phyloP scores from a whole-genome alignment of 148 eudicot species.

The Silene uniflora region DNA sequence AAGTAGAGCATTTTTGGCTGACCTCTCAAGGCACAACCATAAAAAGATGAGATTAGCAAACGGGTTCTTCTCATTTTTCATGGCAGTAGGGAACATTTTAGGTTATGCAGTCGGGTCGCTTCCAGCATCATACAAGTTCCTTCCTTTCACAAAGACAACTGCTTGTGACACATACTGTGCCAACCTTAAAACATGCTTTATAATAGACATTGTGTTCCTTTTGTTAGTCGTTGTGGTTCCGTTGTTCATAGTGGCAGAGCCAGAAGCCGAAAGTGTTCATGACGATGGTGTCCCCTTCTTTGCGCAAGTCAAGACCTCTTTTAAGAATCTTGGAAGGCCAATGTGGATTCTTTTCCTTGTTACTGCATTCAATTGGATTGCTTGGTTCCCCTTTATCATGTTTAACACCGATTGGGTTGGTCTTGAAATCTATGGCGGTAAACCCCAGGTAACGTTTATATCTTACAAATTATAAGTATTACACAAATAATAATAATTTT shows the following conservation, averaged over 20 bases:
- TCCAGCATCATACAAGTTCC: conserved; percentile 33
- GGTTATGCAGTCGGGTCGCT: conserved; percentile 83
- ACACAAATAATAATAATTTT: too few species aligned
- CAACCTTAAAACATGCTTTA: conserved; percentile 71
- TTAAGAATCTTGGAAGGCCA: conserved; percentile 42
- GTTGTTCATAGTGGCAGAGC: conserved; percentile 36
- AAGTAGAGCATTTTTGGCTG: conserved; percentile 76
- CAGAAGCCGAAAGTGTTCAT: neutral
- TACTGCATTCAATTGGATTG: conserved; percentile 65
- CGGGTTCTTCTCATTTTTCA: conserved; percentile 61
- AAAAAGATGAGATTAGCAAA: conserved; percentile 43
- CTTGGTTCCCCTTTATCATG: conserved; percentile 69
- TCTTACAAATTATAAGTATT: too few species aligned
- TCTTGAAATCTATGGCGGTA: conserved; percentile 65
- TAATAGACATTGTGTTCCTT: conserved; percentile 50
- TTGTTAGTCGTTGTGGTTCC: conserved; percentile 37
- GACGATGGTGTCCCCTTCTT: conserved; percentile 34
- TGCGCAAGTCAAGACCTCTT: conserved; percentile 42
- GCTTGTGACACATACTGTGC: conserved; percentile 84
- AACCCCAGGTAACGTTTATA: conserved; percentile 6
- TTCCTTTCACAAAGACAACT: conserved; percentile 56
- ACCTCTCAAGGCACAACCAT: conserved; percentile 43
- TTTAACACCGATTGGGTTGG: conserved; percentile 89
- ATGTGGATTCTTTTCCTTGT: conserved; percentile 67
- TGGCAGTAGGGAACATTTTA: conserved; percentile 70